Percentiles rank a stretch among this genome's conserved stretches.
Evolutionary conservation across 495 filamentous ascomycete species (phyloP).

Genomic region (Corynascus novoguineensis): DNA sequence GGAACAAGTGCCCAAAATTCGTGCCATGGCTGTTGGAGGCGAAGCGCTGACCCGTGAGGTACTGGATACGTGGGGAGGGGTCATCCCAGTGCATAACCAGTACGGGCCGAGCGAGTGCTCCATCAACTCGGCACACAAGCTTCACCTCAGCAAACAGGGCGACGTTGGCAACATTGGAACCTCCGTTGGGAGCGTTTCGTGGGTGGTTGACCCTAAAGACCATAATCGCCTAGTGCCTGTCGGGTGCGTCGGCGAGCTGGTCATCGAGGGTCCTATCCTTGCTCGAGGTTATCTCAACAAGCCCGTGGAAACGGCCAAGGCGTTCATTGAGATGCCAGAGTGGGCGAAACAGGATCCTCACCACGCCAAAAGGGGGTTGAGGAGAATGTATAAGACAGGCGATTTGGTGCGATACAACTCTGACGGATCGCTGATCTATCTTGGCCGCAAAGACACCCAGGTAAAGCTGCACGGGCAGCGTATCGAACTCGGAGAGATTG

Average conservation of each 20-base stretch:
- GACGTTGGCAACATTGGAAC: slow-evolving; percentile 21
- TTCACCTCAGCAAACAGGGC: slow-evolving; percentile 9
- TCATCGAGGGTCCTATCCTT: slow-evolving; percentile 56
- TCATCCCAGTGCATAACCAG: slow-evolving; percentile 44
- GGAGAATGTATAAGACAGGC: slow-evolving; percentile 53
- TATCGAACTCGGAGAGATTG: slow-evolving; percentile 48
- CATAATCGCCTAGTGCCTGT: slow-evolving; percentile 54
- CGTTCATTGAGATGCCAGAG: slow-evolving; percentile 37
- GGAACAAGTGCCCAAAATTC: slow-evolving; percentile 18
- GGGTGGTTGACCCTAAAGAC: slow-evolving; percentile 59
- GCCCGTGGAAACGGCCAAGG: slow-evolving; percentile 50
- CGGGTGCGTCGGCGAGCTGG: slow-evolving; percentile 70
- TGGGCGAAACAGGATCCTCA: slow-evolving; percentile 6
- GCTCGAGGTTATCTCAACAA: slow-evolving; percentile 65
- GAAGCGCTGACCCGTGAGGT: slow-evolving; percentile 22
- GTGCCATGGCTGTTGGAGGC: slow-evolving; percentile 23
- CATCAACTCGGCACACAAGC: slow-evolving; percentile 20
- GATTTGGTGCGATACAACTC: slow-evolving; percentile 53
- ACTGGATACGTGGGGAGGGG: slow-evolving; percentile 20
- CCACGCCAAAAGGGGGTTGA: not conserved
- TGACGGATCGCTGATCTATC: slow-evolving; percentile 48
- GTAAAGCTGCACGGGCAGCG: slow-evolving; percentile 39
- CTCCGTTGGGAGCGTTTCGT: slow-evolving; percentile 12
- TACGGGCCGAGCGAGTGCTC: slow-evolving; percentile 51
- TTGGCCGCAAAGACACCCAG: slow-evolving; percentile 36